Percentiles rank a stretch among this genome's conserved stretches.
phyloP scores from a whole-genome alignment of 768 basidiomycete genomes.

The Psilocybe subaeruginosa region DNA sequence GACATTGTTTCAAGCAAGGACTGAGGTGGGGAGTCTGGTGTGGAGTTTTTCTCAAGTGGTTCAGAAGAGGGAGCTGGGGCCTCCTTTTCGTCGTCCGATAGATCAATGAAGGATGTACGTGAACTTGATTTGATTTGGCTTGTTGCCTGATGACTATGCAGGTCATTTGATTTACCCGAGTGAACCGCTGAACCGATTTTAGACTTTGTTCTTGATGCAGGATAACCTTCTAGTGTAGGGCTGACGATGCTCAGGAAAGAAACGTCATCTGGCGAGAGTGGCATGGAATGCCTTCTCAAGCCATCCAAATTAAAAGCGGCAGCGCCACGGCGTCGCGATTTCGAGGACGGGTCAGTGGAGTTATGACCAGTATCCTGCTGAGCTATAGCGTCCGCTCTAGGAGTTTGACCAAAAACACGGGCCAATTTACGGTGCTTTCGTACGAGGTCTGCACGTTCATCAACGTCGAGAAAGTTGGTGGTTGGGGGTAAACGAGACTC shows the following conservation, averaged over 20 bases:
- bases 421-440: constrained; percentile 77
- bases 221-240: constrained; percentile 19
- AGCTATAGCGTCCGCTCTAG: constrained; percentile 45
- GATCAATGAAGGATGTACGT: constrained; percentile 63
- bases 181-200: constrained; percentile 3
- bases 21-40: constrained; percentile 39
- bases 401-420: constrained; percentile 78
- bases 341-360: not conserved
- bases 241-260: constrained; percentile 33
- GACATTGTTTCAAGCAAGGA: constrained; percentile 53
- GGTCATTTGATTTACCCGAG: constrained; percentile 12
- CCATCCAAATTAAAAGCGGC: constrained; percentile 30
- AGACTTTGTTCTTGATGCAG: not conserved
- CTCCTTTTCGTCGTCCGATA: constrained; percentile 60
- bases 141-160: constrained; percentile 14
- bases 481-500: constrained; percentile 53
- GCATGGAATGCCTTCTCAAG: constrained; percentile 57
- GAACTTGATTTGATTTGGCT: constrained; percentile 31
- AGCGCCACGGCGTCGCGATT: constrained; percentile 4
- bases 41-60: not conserved
- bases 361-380: constrained; percentile 27
- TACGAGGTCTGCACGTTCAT: constrained; percentile 73
- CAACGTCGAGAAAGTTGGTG: constrained; percentile 64
- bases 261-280: constrained; percentile 51
- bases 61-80: constrained; percentile 16